Conservation (phyloP, 1,284 basidiomycete species). For the Cryptococcus sp. region DNA sequence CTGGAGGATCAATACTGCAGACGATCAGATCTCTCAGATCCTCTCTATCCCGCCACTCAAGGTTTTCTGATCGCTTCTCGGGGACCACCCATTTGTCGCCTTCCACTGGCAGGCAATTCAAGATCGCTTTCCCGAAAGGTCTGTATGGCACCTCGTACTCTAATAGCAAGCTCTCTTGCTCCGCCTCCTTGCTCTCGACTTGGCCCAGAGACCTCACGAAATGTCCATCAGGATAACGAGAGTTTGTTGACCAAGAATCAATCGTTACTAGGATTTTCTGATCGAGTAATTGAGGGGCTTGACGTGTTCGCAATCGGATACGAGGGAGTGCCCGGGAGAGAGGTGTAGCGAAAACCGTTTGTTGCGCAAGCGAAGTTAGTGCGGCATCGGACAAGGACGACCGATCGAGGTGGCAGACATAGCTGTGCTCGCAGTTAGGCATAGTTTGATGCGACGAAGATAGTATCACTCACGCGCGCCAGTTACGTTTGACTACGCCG, state of each 20-base stretch:
- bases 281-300: constrained; percentile 81
- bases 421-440: constrained; percentile 56
- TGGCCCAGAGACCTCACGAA: constrained; percentile 91
- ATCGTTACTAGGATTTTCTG: constrained; percentile 97
- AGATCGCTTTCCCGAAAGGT: constrained; percentile 91
- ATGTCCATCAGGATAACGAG: constrained; percentile 95
- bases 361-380: constrained; percentile 77
- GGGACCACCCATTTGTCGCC: constrained; percentile 95
- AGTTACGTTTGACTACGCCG: constrained; percentile 91
- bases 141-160: constrained; percentile 97
- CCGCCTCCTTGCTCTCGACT: constrained; percentile 92
- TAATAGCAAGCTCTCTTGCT: constrained; percentile 89
- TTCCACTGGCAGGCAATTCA: constrained; percentile 86
- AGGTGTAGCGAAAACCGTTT: constrained; percentile 93
- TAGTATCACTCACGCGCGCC: constrained; percentile 73
- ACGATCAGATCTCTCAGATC: constrained; percentile 85
- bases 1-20: constrained; percentile 96
- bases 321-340: constrained; percentile 89
- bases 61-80: constrained; percentile 61
- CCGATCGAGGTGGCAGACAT: constrained; percentile 94
- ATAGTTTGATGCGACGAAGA: background rate
- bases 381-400: constrained; percentile 79
- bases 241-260: constrained; percentile 84
- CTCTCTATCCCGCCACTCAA: constrained; percentile 80
- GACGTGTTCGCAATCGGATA: constrained; percentile 90